Base-by-base conservation (phyloP, 1,284 basidiomycete genomes). In the Moesziomyces sp. region DNA sequence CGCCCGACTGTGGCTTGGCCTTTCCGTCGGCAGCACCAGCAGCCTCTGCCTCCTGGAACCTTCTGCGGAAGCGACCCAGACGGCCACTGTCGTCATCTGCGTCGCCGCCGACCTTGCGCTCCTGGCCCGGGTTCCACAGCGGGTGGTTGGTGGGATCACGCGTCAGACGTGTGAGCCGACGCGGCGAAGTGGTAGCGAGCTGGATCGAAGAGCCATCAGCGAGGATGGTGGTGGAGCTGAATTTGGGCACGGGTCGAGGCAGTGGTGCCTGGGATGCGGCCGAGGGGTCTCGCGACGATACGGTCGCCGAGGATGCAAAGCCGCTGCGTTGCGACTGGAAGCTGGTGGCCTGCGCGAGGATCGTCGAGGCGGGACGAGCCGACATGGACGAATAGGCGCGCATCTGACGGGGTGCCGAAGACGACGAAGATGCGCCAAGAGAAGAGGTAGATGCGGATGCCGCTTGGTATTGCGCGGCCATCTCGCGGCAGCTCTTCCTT, bases 171-270 rank as follows among this genome's bases (percentile, higher is more conserved):
- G 56, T 62, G 10, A 78, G 40, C 33, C 70, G 60, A 11, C 81
- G 72, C 0, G 82, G 82, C 47, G 80, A 82, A 21, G 82, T 83
- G 33, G 82, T 81, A 26, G 70, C 55, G 46, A 83, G 62, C 60
- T 76, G 71, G 52, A 83, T 80, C 43, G 82, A 80, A 3, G 82
- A 83, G 49, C 82, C 82, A 53, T 83, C 82, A 18, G 82, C 74
- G 11, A 83, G 76, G 49, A 83, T 72, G 49, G 76, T 78, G 42
- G 74, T 73, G 24, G 74, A 71, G 0, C 74, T 56, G 48, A 83
- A 82, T 18, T 73, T 75, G 42, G 82, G 73, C 21, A 79, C 76
- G 0, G 81, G 80, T 5, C 80, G 74, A n/a, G 82, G 82, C 5
- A 80, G 53, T 1, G 76, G 72, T 1, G 55, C 30, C 19, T 58